These are phyloP conservation scores for Collybia sp. DNA, from an alignment of 768 basidiomycete genomes.

Conservation along the genomic window DNA sequence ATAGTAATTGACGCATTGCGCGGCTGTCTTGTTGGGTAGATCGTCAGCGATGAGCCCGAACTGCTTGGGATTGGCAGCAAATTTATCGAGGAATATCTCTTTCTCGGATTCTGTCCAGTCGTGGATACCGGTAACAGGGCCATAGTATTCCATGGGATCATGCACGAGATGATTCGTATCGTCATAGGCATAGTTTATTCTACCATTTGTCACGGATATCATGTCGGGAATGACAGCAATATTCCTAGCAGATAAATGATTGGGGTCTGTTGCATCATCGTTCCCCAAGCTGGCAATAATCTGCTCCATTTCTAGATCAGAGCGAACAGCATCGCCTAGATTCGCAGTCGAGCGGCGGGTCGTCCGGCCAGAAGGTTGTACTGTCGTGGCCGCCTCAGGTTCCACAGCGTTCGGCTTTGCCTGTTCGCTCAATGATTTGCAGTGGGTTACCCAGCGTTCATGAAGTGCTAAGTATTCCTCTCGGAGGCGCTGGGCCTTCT, in stretches of 20 bases:
- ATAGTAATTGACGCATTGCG: slow-evolving; percentile 91
- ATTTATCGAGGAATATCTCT: slow-evolving; percentile 72
- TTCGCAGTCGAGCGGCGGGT: slow-evolving; percentile 69
- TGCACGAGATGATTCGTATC: slow-evolving; percentile 82
- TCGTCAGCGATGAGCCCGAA: slow-evolving; percentile 87
- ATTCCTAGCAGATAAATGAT: slow-evolving; percentile 79
- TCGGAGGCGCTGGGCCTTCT: slow-evolving; percentile 53
- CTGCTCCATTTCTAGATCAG: slow-evolving; percentile 96
- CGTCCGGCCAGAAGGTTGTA: slow-evolving; percentile 46
- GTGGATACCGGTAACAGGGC: slow-evolving; percentile 64
- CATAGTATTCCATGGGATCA: slow-evolving; percentile 76
- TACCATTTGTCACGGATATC: slow-evolving; percentile 63
- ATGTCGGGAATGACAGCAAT: slow-evolving; percentile 90
- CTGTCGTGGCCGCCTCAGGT: slow-evolving; percentile 17
- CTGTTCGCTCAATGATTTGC: slow-evolving; percentile 61
- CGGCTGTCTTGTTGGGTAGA: slow-evolving; percentile 78
- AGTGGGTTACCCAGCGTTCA: slow-evolving; percentile 69
- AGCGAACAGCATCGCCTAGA: slow-evolving; percentile 85
- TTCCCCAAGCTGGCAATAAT: slow-evolving; percentile 92
- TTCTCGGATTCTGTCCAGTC: slow-evolving; percentile 90
- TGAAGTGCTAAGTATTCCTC: slow-evolving; percentile 68
- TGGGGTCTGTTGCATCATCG: slow-evolving; percentile 91
- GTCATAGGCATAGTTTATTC: slow-evolving; percentile 64
- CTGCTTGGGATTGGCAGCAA: slow-evolving; percentile 85
- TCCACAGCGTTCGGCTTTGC: slow-evolving; percentile 39